Evolutionary conservation across 75 land plant genomes (phyloP).

Genomic region (Sequoia sempervirens): DNA sequence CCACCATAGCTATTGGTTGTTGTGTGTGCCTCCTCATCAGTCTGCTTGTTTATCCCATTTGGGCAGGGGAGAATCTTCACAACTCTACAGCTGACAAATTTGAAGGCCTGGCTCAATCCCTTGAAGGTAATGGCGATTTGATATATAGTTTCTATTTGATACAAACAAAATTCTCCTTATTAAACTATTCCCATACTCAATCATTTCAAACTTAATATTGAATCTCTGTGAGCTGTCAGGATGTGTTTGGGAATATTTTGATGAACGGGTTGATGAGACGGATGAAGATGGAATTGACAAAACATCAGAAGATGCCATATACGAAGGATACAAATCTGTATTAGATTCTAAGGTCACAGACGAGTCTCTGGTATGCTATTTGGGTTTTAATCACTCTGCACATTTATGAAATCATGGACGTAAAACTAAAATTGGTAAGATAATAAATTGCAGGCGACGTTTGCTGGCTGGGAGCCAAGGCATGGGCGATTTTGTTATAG

Average conservation of each 20-base stretch:
- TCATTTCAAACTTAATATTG: neutral
- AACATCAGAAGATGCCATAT: slow-evolving; percentile 33
- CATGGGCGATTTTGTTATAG: slow-evolving; percentile 43
- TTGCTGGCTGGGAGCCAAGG: slow-evolving; percentile 86
- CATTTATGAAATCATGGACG: neutral
- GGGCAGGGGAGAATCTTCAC: slow-evolving; percentile 75
- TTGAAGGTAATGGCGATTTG: slow-evolving; percentile 37
- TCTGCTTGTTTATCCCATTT: slow-evolving; percentile 50
- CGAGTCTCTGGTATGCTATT: slow-evolving; percentile 45
- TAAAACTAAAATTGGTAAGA: neutral
- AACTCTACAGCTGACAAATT: slow-evolving; percentile 38
- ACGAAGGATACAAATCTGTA: slow-evolving; percentile 42
- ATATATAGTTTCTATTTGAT: neutral
- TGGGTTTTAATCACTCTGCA: neutral
- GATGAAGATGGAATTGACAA: neutral
- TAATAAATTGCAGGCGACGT: slow-evolving; percentile 32
- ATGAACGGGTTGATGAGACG: neutral
- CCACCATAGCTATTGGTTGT: slow-evolving; percentile 62
- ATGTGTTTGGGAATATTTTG: neutral
- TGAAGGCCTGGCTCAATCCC: slow-evolving; percentile 48
- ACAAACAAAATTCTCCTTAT: neutral
- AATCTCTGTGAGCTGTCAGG: neutral
- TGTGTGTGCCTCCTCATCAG: slow-evolving; percentile 55
- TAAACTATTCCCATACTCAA: neutral
- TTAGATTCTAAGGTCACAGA: slow-evolving; percentile 64